Evolutionary conservation across 495 filamentous ascomycete genomes (phyloP).

Genomic region (Tirmania nivea): DNA sequence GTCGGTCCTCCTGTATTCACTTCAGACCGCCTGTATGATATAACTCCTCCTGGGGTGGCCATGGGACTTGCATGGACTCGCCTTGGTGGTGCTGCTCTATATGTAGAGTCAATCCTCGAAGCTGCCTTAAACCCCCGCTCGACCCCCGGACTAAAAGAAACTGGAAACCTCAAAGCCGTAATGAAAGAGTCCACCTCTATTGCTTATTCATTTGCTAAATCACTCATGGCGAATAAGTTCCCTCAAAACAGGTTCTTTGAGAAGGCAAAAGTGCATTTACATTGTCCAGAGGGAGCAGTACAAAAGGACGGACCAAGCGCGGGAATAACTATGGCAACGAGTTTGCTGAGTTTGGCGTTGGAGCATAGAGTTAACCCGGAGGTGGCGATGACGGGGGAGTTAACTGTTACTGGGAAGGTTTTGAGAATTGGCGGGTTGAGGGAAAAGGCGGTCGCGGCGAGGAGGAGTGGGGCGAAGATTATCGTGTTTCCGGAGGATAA

Average conservation of each 20-base stretch:
- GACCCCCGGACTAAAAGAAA: conserved; percentile 61
- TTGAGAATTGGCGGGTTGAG: conserved; percentile 84
- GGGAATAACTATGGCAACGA: conserved; percentile 93
- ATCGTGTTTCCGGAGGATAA: conserved; percentile 93
- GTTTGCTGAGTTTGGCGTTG: conserved; percentile 63
- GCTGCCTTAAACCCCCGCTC: conserved; percentile 47
- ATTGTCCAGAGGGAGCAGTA: conserved; percentile 92
- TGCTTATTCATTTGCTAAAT: conserved; percentile 90
- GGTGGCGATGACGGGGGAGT: conserved; percentile 94
- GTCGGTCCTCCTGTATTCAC: conserved; percentile 93
- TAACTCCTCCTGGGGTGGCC: conserved; percentile 84
- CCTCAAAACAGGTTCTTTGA: conserved; percentile 88
- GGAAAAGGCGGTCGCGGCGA: conserved; percentile 97
- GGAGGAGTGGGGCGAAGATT: conserved; percentile 79
- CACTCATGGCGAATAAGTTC: conserved; percentile 60
- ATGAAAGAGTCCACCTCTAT: conserved; percentile 96
- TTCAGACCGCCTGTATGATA: conserved; percentile 84
- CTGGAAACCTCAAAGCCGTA: conserved; percentile 82
- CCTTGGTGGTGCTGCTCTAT: conserved; percentile 88
- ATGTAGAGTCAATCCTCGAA: conserved; percentile 92
- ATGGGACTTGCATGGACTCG: conserved; percentile 99
- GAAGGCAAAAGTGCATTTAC: conserved; percentile 83
- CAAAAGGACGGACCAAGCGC: conserved; percentile 92
- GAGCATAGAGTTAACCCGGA: conserved; percentile 58
- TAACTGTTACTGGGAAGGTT: conserved; percentile 95